These are phyloP conservation scores for Rhodotorula glutinis DNA, from an alignment of 1,284 basidiomycete genomes.

Conservation along the genomic window DNA sequence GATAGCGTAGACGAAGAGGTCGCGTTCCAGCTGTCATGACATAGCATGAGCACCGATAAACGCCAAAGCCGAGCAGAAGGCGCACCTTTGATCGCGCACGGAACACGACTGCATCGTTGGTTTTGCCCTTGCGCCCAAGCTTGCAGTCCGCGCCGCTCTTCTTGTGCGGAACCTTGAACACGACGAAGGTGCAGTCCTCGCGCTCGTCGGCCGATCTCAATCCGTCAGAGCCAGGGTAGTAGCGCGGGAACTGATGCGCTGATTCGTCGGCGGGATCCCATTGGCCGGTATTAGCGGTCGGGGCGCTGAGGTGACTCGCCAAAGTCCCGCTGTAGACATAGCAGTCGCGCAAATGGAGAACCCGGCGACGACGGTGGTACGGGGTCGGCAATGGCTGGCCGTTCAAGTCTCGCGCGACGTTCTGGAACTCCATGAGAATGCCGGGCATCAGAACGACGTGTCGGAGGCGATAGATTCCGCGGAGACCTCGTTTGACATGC, in stretches of 20 bases:
- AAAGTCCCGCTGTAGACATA: slow-evolving; percentile 40
- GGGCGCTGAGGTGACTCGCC: slow-evolving; percentile 22
- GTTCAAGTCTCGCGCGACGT: slow-evolving; percentile 23
- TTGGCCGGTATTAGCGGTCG: slow-evolving; percentile 1
- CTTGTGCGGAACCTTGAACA: slow-evolving; percentile 30
- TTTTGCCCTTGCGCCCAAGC: slow-evolving; percentile 26
- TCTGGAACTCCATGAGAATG: slow-evolving; percentile 35
- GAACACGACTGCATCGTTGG: slow-evolving; percentile 20
- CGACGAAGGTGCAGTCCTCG: slow-evolving; percentile 41
- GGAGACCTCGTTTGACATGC: slow-evolving; percentile 37
- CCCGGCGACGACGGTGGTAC: slow-evolving; percentile 34
- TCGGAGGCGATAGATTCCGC: slow-evolving; percentile 35
- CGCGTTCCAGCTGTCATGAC: slow-evolving; percentile 26
- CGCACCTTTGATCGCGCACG: slow-evolving; percentile 40
- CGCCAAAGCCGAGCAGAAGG: background rate
- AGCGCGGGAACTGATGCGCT: slow-evolving; percentile 34
- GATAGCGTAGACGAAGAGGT: slow-evolving; percentile 39
- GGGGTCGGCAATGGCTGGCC: slow-evolving; percentile 30
- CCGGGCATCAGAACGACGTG: slow-evolving; percentile 38
- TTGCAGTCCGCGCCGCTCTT: slow-evolving; percentile 16
- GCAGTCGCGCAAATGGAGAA: slow-evolving; percentile 34
- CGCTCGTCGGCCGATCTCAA: slow-evolving; percentile 38
- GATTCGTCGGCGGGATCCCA: slow-evolving; percentile 33
- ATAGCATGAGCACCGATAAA: background rate
- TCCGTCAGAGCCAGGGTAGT: slow-evolving; percentile 37